Conservation (phyloP, 805 yeast genomes). For the Candida wancherniae region DNA sequence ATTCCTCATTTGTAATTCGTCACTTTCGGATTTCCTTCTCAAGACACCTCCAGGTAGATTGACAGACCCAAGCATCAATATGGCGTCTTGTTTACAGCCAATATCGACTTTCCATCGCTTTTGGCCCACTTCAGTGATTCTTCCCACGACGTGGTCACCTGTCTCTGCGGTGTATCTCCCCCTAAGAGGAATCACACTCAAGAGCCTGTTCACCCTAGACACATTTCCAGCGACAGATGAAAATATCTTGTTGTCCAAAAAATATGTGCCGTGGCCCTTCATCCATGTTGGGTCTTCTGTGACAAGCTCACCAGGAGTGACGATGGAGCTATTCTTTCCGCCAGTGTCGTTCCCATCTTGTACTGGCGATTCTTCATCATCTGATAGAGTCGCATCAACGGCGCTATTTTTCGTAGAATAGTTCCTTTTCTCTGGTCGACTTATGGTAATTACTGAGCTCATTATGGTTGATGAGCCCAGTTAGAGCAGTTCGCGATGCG, state of each 20-base stretch:
- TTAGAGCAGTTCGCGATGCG: no score
- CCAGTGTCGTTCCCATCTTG: slow-evolving; percentile 5
- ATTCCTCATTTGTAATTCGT: slow-evolving; percentile 92
- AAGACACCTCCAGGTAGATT: slow-evolving; percentile 96
- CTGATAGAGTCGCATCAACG: slow-evolving; percentile 31
- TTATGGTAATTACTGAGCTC: slow-evolving; percentile 31
- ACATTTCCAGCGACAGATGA: slow-evolving; percentile 93
- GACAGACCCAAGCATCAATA: slow-evolving; percentile 88
- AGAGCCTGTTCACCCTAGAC: slow-evolving; percentile 76
- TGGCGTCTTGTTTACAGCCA: slow-evolving; percentile 92
- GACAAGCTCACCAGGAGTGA: slow-evolving; percentile 95
- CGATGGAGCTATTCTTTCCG: slow-evolving; percentile 41
- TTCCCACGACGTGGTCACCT: slow-evolving; percentile 93
- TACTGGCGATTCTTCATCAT: slow-evolving; percentile 15
- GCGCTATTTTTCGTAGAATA: slow-evolving; percentile 23
- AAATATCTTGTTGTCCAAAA: slow-evolving; percentile 66
- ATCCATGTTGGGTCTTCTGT: slow-evolving; percentile 96
- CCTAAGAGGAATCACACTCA: slow-evolving; percentile 79
- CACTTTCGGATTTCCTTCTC: slow-evolving; percentile 89
- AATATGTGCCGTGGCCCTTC: slow-evolving; percentile 97
- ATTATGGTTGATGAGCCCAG: no score
- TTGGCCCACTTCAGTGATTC: slow-evolving; percentile 90
- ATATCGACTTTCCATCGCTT: slow-evolving; percentile 96
- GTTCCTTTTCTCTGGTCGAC: slow-evolving; percentile 22
- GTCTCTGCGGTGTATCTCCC: slow-evolving; percentile 91